Evolutionary conservation across 768 basidiomycete species (phyloP), one percentile per base, ranked within the genome.

Genomic region (Tricholoma furcatifolium): DNA sequence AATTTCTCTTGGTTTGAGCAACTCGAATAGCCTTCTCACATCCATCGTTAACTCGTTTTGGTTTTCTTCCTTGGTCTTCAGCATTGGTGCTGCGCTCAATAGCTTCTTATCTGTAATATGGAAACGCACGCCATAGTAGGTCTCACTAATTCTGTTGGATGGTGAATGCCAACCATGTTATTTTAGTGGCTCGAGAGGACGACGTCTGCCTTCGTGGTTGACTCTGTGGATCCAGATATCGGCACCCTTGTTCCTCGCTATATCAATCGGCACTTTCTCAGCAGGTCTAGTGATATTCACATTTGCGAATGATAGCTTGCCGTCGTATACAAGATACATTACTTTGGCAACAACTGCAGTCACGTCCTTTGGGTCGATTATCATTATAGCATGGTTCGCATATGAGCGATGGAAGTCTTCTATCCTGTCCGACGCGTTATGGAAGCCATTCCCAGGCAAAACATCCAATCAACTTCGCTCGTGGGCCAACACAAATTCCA

Each of bases 21-120:
- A 18, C n/a, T n/a, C n/a, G n/a, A n/a, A n/a, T 6, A 17, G 14
- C 18, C 43, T 20, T 9, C 17, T 52, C 6, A 36, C 56, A 6
- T 34, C 24, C 3, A 43, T 55, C 11, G 47, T 60, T 32, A 60
- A 58, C 23, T 54, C 58, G 17, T 58, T 60, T 5, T 63, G 60
- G 60, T 61, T 61, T 32, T 47, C 51, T n/a, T 59, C 62, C 11
- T 31, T 63, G 35, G 54, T 61, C 10, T 54, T 61, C 21, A 63
- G 62, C 27, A 58, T 63, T 14, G 62, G 58, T 12, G 56, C 60
- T 6, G 62, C 62, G 4, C 51, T 63, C 24, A 61, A 63, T 27
- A 60, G 62, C 36, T 18, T 63, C 6, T 46, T 63, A n/a, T 56
- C 51, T 7, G 53, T 61, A 32, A 55, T 50, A 10, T 63, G 60